Evolutionary conservation across 2,329 filamentous ascomycete genomes (phyloP), one percentile per base, ranked within the genome.

Genomic region (Chaetoscypha palmicola): DNA sequence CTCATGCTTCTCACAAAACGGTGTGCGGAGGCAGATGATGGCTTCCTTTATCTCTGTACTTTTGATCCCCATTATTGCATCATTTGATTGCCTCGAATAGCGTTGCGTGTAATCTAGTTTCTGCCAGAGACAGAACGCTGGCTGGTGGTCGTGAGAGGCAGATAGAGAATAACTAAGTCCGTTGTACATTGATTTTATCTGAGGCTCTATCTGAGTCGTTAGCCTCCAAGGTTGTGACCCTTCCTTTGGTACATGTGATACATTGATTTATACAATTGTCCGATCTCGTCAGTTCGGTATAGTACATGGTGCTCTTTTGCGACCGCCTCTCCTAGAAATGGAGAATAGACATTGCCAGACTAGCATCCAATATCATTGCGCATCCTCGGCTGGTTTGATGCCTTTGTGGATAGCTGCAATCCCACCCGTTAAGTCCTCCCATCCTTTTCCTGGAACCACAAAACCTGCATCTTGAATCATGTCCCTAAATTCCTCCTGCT

Each of bases 361-460:
- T n/a, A n/a, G n/a, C n/a, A n/a, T n/a, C n/a, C n/a, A n/a, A n/a
- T n/a, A n/a, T n/a, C n/a, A n/a, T n/a, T n/a, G n/a, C n/a, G n/a
- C n/a, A n/a, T n/a, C n/a, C n/a, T 49, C 40, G 17, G 56, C 45
- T 10, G 79, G 90, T 73, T 98, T 98, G 59, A 98, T 83, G 7
- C 91, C 92, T 72, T 90, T 95, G 63, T 98, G 94, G 52, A 98
- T 94, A 41, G 90, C 90, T 3, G 92, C 92, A 62, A 98, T 89
- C 0, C 92, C 92, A 33, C 86, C 82, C 0, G 87, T 96, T 61
- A 98, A 65, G 64, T 98, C 83, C 70, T 97, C 90, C 67, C 86
- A 98, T 0, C 86, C 87, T 41, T 79, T 67, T 1, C 85, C 89
- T 1, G 86, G 88, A 33, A 94, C 79, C 51, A 85, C 70, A 61